Base-by-base conservation (phyloP, 2,329 filamentous ascomycete species). In the Chalara sp. region DNA sequence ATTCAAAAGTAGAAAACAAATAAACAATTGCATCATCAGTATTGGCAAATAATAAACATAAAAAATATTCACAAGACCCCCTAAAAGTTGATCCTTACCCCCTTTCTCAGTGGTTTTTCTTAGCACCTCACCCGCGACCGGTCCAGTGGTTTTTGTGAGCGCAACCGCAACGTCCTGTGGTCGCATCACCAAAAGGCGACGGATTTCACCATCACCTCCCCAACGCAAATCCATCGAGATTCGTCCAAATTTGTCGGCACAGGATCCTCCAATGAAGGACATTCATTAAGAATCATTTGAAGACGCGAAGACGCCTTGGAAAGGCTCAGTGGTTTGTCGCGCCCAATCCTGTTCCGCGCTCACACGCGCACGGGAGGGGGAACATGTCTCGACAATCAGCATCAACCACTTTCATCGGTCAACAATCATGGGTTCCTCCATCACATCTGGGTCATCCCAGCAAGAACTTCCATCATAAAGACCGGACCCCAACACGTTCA, bases 371-470 rank as follows among this genome's bases (percentile, higher is more conserved):
- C 39, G 53, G 53, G 51, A 54, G 52, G 51, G 55, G 50, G 54
- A 49, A 49, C 35, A 60, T 60, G 56, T 58, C 56, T 52, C 56
- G 57, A 48, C 53, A 51, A 43, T 56, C 52, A 47, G 54, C 54
- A 32, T 49, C 53, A 44, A 52, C 55, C 32, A 55, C 49, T 53
- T 58, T 53, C 59, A 62, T 60, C 53, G 77, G 81, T 72, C 80
- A 84, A 73, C 72, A 78, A 60, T 66, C 71, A 75, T 87, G 84
- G 84, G 76, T 76, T 57, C 75, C 81, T 61, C 77, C 81, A 61
- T 74, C 76, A 56, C 70, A 73, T 63, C 70, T 76, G 55, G 64
- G 68, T 58, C 71, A 72, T 65, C 32, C 47, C 12, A 75, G 70
- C 54, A 72, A 65, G 59, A 68, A 76, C 63, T 73, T 81, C 56